phyloP scores from a whole-genome alignment of 225 moss, liverwort and hornwort genomes.

The Physcomitrium patens region DNA sequence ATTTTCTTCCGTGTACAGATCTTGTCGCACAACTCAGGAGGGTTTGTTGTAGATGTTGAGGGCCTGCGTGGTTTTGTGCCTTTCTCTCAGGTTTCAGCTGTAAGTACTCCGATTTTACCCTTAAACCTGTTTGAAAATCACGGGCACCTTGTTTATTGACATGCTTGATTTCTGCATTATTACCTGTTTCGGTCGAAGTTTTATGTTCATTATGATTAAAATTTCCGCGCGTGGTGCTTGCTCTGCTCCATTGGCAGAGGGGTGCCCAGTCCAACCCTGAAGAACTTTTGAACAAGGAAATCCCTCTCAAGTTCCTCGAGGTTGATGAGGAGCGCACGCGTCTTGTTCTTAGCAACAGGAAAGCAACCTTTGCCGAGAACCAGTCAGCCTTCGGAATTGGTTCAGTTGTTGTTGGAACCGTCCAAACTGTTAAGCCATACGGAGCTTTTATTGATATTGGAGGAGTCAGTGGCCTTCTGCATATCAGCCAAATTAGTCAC shows the following conservation, averaged over 20 bases:
- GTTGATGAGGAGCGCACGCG: conserved; percentile 73
- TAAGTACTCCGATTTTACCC: conserved; percentile 28
- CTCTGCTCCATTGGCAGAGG: no score
- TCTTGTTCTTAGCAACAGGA: conserved; percentile 71
- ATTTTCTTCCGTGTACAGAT: conserved; percentile 44
- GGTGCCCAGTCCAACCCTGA: conserved; percentile 36
- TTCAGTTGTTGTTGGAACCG: conserved; percentile 68
- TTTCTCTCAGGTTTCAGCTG: conserved; percentile 86
- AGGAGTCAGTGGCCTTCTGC: conserved; percentile 93
- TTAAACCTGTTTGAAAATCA: neutral
- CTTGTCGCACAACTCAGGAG: conserved; percentile 84
- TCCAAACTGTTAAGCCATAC: conserved; percentile 67
- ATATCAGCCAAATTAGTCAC: conserved; percentile 98
- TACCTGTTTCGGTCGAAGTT: neutral
- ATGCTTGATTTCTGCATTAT: neutral
- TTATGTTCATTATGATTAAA: no score
- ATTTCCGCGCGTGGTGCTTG: no score
- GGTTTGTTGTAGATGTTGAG: conserved; percentile 87
- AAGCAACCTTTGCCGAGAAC: conserved; percentile 53
- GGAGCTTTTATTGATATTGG: conserved; percentile 91
- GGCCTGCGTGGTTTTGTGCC: conserved; percentile 95
- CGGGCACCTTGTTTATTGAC: neutral
- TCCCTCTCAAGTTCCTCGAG: conserved; percentile 62
- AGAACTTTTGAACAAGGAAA: conserved; percentile 64
- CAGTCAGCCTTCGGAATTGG: conserved; percentile 60